Conservation (phyloP, 2,329 filamentous ascomycete genomes). For the Exophiala viscosa region DNA sequence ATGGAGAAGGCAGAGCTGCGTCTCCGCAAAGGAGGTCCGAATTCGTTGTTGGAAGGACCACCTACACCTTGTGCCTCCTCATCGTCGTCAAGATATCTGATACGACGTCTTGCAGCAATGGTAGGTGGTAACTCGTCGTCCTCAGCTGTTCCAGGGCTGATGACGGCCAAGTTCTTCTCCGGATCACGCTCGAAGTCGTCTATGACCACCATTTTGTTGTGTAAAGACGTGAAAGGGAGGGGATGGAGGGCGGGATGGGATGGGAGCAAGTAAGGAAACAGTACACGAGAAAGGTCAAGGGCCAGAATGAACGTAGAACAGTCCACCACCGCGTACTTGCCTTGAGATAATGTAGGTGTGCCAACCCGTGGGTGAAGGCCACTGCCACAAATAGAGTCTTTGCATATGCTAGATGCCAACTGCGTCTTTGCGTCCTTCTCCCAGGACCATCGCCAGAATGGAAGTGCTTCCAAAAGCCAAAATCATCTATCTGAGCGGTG, state of each 20-base stretch:
- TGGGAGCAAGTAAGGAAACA: not conserved
- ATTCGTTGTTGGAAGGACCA: constrained; percentile 5
- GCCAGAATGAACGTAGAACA: not conserved
- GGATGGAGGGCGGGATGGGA: not conserved
- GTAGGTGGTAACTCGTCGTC: constrained; percentile 17
- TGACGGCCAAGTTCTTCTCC: constrained; percentile 1
- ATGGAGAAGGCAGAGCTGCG: constrained; percentile 17
- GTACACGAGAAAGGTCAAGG: not conserved
- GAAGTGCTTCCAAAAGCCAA: too few species aligned
- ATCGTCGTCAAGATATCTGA: constrained; percentile 25
- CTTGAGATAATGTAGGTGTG: not conserved
- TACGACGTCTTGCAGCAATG: constrained; percentile 23
- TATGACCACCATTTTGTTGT: not conserved
- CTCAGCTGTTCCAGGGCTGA: not conserved
- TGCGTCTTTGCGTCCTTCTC: too few species aligned
- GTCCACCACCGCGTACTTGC: not conserved
- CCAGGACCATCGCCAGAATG: too few species aligned
- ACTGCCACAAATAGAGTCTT: not conserved
- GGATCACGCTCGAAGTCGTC: not conserved
- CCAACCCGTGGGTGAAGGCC: not conserved
- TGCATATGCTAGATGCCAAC: not conserved
- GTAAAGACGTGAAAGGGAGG: not conserved
- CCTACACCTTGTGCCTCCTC: constrained; percentile 10
- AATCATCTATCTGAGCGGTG: too few species aligned
- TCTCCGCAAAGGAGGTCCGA: constrained; percentile 14